phyloP scores from a whole-genome alignment of 257 asterid genomes.

The Nicotiana tabacum region DNA sequence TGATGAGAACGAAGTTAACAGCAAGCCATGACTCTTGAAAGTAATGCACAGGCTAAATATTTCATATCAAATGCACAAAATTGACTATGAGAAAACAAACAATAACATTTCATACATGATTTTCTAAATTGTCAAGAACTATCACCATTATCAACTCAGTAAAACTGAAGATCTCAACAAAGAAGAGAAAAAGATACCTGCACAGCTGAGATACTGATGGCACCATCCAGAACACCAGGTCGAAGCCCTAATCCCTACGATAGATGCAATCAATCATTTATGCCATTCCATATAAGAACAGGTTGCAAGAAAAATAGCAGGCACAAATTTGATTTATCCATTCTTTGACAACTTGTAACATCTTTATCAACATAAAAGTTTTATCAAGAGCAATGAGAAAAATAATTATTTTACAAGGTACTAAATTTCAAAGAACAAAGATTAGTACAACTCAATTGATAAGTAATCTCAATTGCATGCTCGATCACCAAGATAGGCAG shows the following conservation, averaged over 20 bases:
- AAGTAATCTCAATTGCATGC: not conserved
- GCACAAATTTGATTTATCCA: not conserved
- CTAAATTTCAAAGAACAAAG: not conserved
- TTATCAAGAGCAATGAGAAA: not conserved
- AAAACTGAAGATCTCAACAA: not conserved
- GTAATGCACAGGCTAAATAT: not conserved
- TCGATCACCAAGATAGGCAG: not conserved
- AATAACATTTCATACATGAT: not conserved
- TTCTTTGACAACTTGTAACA: not conserved
- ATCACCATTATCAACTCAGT: not conserved
- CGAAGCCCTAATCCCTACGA: slow-evolving; percentile 83
- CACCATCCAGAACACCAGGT: slow-evolving; percentile 93
- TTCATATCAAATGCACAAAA: not conserved
- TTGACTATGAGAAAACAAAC: not conserved
- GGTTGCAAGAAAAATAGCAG: not conserved
- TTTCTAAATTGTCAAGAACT: not conserved
- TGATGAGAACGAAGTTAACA: not conserved
- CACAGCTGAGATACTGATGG: slow-evolving; percentile 94
- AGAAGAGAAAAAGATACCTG: slow-evolving; percentile 48
- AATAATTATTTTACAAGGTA: not conserved
- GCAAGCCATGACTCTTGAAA: not conserved
- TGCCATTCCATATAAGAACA: not conserved
- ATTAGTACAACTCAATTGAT: not conserved
- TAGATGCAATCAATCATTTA: not conserved
- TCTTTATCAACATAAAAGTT: not conserved